phyloP scores from a whole-genome alignment of 2,329 filamentous ascomycete genomes.

The Fusarium cyanostomum region DNA sequence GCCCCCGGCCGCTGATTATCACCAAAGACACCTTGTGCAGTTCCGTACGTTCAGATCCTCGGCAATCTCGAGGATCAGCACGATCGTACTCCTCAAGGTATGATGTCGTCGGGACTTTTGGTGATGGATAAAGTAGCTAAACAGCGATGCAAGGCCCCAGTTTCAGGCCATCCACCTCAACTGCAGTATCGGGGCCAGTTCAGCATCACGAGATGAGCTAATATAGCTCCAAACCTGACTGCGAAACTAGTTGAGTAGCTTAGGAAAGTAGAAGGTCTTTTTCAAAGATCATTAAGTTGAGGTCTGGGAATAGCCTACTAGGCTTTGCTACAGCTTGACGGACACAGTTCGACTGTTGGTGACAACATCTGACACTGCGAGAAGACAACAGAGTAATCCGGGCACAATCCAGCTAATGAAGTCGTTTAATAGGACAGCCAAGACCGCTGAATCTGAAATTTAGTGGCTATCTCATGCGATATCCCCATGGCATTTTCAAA shows the following conservation, averaged over 20 bases:
- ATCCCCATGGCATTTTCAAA: neutral
- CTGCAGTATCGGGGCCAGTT: neutral
- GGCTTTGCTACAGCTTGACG: too few relatives aligned
- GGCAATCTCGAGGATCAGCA: conserved; percentile 4
- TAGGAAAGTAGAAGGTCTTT: too few relatives aligned
- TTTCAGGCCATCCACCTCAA: neutral
- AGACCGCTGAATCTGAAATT: too few relatives aligned
- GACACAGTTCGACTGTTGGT: too few relatives aligned
- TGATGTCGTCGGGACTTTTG: conserved; percentile 1
- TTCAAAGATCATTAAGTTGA: too few relatives aligned
- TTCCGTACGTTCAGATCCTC: conserved; percentile 2
- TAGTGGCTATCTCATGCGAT: neutral
- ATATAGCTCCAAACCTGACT: neutral
- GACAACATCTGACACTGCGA: neutral
- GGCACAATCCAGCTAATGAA: neutral
- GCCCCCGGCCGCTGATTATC: conserved; percentile 3
- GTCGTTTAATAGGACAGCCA: neutral
- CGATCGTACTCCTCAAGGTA: neutral
- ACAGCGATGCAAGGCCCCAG: neutral
- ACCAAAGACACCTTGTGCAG: neutral
- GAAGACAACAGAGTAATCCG: neutral
- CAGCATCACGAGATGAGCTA: neutral
- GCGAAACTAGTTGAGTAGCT: too few relatives aligned
- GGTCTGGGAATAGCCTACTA: too few relatives aligned
- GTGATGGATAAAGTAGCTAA: neutral